Percentiles rank a stretch among this genome's conserved stretches.
phyloP scores from a whole-genome alignment of 192 early-diverging fungal genomes.

The Linderina pennispora region DNA sequence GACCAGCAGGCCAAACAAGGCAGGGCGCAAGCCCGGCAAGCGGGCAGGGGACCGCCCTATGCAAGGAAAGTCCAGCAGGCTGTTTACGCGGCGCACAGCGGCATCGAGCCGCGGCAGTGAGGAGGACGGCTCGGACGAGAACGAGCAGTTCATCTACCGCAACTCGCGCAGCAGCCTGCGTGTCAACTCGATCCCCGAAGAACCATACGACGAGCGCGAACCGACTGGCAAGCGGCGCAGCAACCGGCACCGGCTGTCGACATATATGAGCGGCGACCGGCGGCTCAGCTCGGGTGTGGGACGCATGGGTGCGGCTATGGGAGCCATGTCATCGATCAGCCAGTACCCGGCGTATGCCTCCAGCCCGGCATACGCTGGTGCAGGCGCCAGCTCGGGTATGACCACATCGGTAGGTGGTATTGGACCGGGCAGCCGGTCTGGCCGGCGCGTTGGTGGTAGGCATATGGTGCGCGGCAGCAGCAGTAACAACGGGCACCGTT shows the following conservation, averaged over 20 bases:
- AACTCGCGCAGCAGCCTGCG: constrained; percentile 44
- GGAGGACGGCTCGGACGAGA: constrained; percentile 31
- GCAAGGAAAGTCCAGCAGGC: constrained; percentile 10
- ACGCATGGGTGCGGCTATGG: constrained; percentile 7
- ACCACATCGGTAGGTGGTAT: constrained; percentile 3
- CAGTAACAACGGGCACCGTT: constrained; percentile 24
- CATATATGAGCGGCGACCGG: constrained; percentile 28
- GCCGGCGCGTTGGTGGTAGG: not conserved
- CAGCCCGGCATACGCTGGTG: constrained; percentile 1
- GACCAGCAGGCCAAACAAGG: constrained; percentile 12
- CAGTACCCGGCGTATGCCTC: constrained; percentile 16
- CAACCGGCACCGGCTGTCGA: constrained; percentile 39
- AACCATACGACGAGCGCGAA: constrained; percentile 20
- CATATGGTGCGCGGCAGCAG: not conserved
- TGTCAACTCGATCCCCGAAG: constrained; percentile 44
- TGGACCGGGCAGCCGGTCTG: not conserved
- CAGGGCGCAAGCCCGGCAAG: constrained; percentile 10
- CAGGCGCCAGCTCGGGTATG: constrained; percentile 3
- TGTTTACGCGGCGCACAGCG: constrained; percentile 27
- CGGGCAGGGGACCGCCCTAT: constrained; percentile 13
- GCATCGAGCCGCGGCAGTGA: constrained; percentile 42
- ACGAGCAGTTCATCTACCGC: constrained; percentile 48
- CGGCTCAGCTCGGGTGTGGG: constrained; percentile 29
- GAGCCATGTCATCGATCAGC: constrained; percentile 18
- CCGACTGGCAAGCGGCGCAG: constrained; percentile 14